Evolutionary conservation across 2,329 filamentous ascomycete species (phyloP), one percentile per base, ranked within the genome.

Genomic region (Monosporascus ibericus): DNA sequence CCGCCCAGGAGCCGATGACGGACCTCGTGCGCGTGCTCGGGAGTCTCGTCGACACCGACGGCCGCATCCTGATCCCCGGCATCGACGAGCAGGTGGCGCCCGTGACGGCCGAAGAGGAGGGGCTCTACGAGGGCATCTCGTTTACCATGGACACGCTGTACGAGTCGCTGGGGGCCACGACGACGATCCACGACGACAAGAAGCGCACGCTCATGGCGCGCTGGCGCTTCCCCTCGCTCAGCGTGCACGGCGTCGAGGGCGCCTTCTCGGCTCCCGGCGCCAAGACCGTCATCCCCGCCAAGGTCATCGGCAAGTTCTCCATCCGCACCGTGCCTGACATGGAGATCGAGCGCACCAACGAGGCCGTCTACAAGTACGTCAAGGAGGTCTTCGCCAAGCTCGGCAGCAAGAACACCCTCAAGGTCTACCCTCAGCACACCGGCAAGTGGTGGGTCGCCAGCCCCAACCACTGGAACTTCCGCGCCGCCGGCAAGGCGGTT

Each of bases 361-460:
- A 85, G 67, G 79, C 87, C 44, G 92, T 99, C 44, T 88, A 84
- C 75, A 86, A 88, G 70, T 88, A 92, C 70, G 80, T 97, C 58
- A 81, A 92, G 67, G 85, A 88, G 59, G 84, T 88, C 61, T 96
- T 95, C 70, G 86, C 87, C 63, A 90, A 91, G 73, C 80, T 97
- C 36, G 82, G 84, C 60, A 94, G 87, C 73, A 99, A 99, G 81
- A 99, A 99, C 78, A 91, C 80, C 17, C 72, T 95, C 67, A 88
- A 89, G 64, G 85, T 91, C 50, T 85, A 79, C 67, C 79, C 92
- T 53, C 86, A 92, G 73, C 94, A 99, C 77, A 86, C 85, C 54
- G 94, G 94, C 62, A 96, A 96, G 75, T 99, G 94, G 94, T 99
- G 94, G 94, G 91, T 95, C 47, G 91, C 95, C 47, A 92, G 88